Percentiles rank a stretch among this genome's conserved stretches.
Evolutionary conservation across 345 rosid species (phyloP).

Genomic region (Gossypium herbaceum): DNA sequence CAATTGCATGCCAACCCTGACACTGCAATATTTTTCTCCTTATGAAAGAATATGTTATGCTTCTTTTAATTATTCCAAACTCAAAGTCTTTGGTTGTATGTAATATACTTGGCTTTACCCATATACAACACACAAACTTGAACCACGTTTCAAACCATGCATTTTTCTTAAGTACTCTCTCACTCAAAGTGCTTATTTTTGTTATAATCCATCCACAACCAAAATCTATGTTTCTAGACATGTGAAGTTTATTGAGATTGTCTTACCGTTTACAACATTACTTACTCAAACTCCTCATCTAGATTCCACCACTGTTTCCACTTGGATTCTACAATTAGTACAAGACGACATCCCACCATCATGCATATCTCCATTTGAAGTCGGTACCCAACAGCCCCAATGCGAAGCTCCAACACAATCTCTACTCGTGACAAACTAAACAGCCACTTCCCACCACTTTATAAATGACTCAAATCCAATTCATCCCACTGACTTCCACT

Average conservation of each 20-base stretch:
- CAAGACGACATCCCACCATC: not conserved
- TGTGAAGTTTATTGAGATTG: not conserved
- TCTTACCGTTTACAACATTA: too few relatives aligned
- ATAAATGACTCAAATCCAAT: too few relatives aligned
- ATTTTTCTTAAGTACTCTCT: not conserved
- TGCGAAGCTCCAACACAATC: not conserved
- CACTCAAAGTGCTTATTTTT: not conserved
- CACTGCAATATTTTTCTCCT: accelerated
- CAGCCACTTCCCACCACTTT: not conserved
- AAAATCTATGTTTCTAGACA: not conserved
- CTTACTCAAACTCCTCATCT: not conserved
- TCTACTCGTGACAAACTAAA: not conserved
- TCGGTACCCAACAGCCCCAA: not conserved
- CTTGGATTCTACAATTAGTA: not conserved
- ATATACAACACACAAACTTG: not conserved
- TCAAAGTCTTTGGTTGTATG: not conserved
- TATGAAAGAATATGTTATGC: not conserved
- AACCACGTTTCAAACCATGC: not conserved
- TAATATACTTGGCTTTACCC: not conserved
- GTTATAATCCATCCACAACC: not conserved
- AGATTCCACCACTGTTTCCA: not conserved
- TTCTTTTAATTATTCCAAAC: not conserved
- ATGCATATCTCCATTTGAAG: not conserved
- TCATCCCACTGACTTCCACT: not conserved
- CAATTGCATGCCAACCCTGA: not conserved